Evolutionary conservation across 2,329 filamentous ascomycete genomes (phyloP), one percentile per base, ranked within the genome.

Genomic region (Talaromyces atroroseus): DNA sequence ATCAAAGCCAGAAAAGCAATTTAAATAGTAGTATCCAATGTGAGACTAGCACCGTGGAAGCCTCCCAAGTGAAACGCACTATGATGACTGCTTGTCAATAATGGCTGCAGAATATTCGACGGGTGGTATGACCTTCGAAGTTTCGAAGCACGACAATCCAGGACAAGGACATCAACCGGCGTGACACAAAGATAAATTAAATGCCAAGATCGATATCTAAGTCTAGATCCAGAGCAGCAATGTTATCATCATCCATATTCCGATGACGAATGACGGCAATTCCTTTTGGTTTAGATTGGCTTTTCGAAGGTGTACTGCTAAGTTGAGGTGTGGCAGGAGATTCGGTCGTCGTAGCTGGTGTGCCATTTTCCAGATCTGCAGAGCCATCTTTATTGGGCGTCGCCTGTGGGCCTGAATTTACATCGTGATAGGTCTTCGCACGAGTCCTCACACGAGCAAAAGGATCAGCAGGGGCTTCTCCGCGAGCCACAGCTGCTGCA

Each of bases 231-330:
- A 97, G 78, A 24, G 85, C 82, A 1, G 88, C 91, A 71, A 97
- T 92, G 56, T 96, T 88, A 67, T 97, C 94, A 68, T 97, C 94
- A 60, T 96, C 92, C 78, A 88, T 87, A 57, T 91, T 82, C 29
- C 87, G 86, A 74, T 89, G 81, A 63, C 80, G 86, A 66, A 92
- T 89, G 49, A 90, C 88, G 12, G 85, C 85, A 61, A 82, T 68
- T 1, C 81, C 80, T 24, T 59, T 59, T 3, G 65, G 69, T 58
- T 76, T 73, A 38, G 70, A 62, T 44, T 68, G 65, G 2, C 61
- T 64, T 46, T 56, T 57, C n/a, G 57, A 62, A 16, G 60, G 62
- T 12, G 64, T 67, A 42, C 58, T 77, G 77, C 71, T 70, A 65
- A 60, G 62, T 63, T 77, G 82, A 3, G 83, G 79, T 21, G 80